Conservation (phyloP, 2,329 filamentous ascomycete genomes). For the Calonectria pauciramosa region DNA sequence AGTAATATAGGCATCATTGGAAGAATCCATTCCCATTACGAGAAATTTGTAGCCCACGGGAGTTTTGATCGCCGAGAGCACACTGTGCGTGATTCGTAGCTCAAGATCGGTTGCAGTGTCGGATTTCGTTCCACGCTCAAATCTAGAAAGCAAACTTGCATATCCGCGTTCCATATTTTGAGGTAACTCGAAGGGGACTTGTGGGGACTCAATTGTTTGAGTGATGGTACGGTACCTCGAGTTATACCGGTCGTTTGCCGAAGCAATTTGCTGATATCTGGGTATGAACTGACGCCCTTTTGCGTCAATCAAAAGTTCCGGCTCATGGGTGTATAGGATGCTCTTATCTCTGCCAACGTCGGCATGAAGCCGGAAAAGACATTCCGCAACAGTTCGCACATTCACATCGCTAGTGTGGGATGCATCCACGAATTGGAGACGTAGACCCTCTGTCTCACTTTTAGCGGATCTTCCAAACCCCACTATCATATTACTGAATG, state of each 20-base stretch:
- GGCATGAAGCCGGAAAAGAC: neutral
- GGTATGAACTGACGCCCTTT: neutral
- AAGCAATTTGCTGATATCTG: neutral
- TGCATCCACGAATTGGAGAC: neutral
- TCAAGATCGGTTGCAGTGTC: neutral
- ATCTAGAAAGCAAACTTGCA: neutral
- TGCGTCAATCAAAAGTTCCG: neutral
- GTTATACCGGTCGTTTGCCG: neutral
- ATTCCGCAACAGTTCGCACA: neutral
- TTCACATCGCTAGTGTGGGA: neutral
- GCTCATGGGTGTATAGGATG: neutral
- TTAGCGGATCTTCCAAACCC: neutral
- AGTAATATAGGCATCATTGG: neutral
- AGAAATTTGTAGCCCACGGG: neutral
- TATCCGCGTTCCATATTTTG: neutral
- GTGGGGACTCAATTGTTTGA: neutral
- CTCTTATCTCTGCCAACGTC: neutral
- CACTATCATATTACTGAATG: neutral
- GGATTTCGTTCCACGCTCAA: too few species aligned
- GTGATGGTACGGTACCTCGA: neutral
- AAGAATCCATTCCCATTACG: neutral
- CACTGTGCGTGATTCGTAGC: neutral
- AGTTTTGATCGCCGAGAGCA: neutral
- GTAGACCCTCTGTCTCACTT: neutral
- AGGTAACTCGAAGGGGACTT: neutral